A percentile compares a stretch with the other conserved stretches of the same genome.
These are phyloP conservation scores for Rhizopogon vinicolor DNA, from an alignment of 768 basidiomycete species.

Conservation along the genomic window DNA sequence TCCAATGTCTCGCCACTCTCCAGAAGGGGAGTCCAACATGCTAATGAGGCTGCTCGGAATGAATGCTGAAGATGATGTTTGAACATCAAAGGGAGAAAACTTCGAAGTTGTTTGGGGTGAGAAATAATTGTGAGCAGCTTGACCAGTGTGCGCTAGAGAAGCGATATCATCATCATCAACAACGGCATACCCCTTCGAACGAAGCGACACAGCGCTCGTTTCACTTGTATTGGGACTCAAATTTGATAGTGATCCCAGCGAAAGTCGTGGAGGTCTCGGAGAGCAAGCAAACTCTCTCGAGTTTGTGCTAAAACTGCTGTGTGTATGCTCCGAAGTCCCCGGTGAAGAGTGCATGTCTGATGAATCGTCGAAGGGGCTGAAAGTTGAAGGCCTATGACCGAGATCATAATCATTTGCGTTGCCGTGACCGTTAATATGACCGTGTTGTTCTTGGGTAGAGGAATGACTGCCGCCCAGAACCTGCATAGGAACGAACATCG, in stretches of 20 bases:
- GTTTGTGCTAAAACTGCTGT: conserved; percentile 8
- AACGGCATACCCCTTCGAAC: conserved; percentile 35
- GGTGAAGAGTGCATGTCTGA: conserved; percentile 13
- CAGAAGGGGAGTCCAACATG: conserved; percentile 47
- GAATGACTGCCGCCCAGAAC: conserved; percentile 5
- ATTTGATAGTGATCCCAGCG: conserved; percentile 26
- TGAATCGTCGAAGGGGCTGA: conserved; percentile 26
- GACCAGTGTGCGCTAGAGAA: conserved; percentile 19
- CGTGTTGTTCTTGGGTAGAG: conserved; percentile 7
- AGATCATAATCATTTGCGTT: conserved; percentile 5
- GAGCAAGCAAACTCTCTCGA: conserved; percentile 14
- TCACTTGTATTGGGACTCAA: conserved; percentile 11
- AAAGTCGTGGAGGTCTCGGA: conserved; percentile 24
- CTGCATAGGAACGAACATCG: conserved; percentile 29
- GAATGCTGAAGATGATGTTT: conserved; percentile 38
- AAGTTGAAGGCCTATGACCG: conserved; percentile 20
- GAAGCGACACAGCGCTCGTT: conserved; percentile 13
- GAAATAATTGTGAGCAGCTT: conserved; percentile 10
- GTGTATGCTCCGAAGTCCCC: conserved; percentile 7
- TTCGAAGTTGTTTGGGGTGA: conserved; percentile 18
- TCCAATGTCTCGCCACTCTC: conserved; percentile 41
- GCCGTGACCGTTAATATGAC: conserved; percentile 2
- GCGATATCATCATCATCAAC: conserved; percentile 39
- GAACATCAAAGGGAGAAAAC: conserved; percentile 55
- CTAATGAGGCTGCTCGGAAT: conserved; percentile 51